phyloP scores from a whole-genome alignment of 805 yeast genomes.

The Candida chilensis region DNA sequence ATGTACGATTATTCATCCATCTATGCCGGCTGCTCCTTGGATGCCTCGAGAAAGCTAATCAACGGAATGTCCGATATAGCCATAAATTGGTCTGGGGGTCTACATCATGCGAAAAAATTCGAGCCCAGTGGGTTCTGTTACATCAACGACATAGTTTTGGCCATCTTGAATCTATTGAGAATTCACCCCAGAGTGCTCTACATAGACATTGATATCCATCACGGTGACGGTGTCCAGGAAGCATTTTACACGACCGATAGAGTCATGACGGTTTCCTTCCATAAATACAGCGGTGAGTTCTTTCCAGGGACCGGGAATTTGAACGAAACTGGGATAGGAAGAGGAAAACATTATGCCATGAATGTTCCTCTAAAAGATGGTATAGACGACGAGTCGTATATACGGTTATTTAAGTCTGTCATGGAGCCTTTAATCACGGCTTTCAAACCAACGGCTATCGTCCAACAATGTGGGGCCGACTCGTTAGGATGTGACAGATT shows the following conservation, averaged over 20 bases:
- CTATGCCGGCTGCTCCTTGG: constrained; percentile 90
- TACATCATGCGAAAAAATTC: constrained; percentile 91
- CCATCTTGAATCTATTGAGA: constrained; percentile 74
- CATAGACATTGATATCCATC: constrained; percentile 92
- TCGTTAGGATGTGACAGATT: constrained; percentile 87
- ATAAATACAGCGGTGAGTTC: constrained; percentile 87
- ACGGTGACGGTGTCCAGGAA: constrained; percentile 97
- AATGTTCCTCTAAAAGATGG: constrained; percentile 95
- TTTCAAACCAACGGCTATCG: constrained; percentile 90
- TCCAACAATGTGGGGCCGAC: constrained; percentile 97
- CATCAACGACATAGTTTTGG: constrained; percentile 86
- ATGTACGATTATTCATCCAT: constrained; percentile 83
- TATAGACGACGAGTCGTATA: constrained; percentile 85
- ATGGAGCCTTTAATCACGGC: constrained; percentile 86
- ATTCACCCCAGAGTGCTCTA: constrained; percentile 90
- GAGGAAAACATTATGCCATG: constrained; percentile 80
- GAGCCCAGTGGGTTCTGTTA: constrained; percentile 96
- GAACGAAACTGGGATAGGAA: constrained; percentile 82
- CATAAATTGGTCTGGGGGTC: constrained; percentile 93
- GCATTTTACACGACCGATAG: constrained; percentile 93
- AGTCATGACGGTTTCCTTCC: constrained; percentile 95
- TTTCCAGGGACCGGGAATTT: constrained; percentile 97
- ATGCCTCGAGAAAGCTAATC: constrained; percentile 80
- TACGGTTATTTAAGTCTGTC: constrained; percentile 67
- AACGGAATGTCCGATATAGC: constrained; percentile 90